phyloP scores from a whole-genome alignment of 805 yeast species.

The Barnettozyma californica region DNA sequence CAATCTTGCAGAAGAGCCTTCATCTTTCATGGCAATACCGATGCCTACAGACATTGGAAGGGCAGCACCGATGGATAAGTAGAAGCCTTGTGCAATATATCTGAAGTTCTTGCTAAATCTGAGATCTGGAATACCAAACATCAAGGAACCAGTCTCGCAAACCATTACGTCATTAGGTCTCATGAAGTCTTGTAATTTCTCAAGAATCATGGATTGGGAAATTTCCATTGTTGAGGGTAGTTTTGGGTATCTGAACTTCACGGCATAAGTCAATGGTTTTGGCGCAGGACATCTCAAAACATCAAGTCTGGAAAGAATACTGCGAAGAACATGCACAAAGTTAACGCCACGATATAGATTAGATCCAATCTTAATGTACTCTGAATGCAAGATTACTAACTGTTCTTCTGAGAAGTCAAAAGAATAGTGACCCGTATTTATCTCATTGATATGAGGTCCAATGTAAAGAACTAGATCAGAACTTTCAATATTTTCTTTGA shows the following conservation, averaged over 20 bases:
- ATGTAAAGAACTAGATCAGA: conserved; percentile 67
- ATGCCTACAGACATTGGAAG: conserved; percentile 84
- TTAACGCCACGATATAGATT: conserved; percentile 35
- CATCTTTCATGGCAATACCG: conserved; percentile 63
- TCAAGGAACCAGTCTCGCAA: conserved; percentile 78
- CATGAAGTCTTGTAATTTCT: conserved; percentile 37
- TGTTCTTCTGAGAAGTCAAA: conserved; percentile 38
- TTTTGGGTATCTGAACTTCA: conserved; percentile 20
- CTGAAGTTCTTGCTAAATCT: conserved; percentile 50
- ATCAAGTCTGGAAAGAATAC: conserved; percentile 36
- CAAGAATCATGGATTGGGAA: conserved; percentile 43
- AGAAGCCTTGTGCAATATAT: conserved; percentile 64
- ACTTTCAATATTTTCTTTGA: conserved; percentile 41
- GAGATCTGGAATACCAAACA: conserved; percentile 70
- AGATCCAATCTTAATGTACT: conserved; percentile 44
- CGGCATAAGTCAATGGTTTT: conserved; percentile 12
- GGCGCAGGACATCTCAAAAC: conserved; percentile 19
- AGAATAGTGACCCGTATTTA: conserved; percentile 63
- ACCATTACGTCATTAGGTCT: conserved; percentile 66
- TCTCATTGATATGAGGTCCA: conserved; percentile 65
- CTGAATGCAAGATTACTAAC: conserved; percentile 47
- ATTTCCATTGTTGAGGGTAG: conserved; percentile 29
- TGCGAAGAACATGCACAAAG: conserved; percentile 46
- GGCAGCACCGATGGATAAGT: conserved; percentile 84
- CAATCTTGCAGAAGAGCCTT: conserved; percentile 46